Percentiles rank a stretch among this genome's conserved stretches.
Conservation (phyloP, 73 alveolate genomes). For the Uronychia setigera region DNA sequence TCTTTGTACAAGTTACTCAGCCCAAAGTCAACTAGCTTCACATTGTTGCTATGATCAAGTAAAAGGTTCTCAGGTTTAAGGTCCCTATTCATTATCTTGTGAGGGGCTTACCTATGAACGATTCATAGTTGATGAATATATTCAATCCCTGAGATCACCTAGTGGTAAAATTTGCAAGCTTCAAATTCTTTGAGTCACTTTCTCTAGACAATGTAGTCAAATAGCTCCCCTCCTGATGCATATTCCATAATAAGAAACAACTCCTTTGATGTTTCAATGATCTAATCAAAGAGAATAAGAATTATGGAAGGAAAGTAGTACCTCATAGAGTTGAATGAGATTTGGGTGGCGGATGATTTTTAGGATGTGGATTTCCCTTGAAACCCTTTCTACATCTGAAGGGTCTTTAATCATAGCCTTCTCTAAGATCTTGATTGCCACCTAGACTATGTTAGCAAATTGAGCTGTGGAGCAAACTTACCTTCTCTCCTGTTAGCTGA, state of each 20-base stretch:
- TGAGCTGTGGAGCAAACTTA: conserved; percentile 45
- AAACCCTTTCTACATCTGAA: conserved; percentile 70
- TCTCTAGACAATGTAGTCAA: conserved; percentile 16
- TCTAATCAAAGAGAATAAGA: neutral
- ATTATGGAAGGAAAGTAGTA: conserved; percentile 23
- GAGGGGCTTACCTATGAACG: conserved; percentile 24
- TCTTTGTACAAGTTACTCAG: conserved; percentile 58
- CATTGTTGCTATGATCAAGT: conserved; percentile 74
- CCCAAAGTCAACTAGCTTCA: conserved; percentile 82
- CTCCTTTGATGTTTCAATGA: conserved; percentile 17
- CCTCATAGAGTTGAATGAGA: conserved; percentile 68
- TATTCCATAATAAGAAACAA: conserved; percentile 29
- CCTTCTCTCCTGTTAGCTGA: conserved; percentile 54
- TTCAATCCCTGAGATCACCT: conserved; percentile 90
- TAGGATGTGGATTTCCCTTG: conserved; percentile 66
- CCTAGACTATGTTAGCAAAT: conserved; percentile 53
- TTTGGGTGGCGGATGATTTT: conserved; percentile 73
- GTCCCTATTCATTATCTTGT: conserved; percentile 43
- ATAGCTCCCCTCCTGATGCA: conserved; percentile 37
- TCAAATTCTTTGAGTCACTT: conserved; percentile 70
- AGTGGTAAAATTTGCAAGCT: conserved; percentile 76
- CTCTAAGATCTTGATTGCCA: conserved; percentile 69
- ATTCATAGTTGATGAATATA: conserved; percentile 80
- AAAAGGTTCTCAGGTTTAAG: conserved; percentile 87
- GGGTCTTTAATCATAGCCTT: conserved; percentile 61